A percentile compares a stretch with the other conserved stretches of the same genome.
phyloP scores from a whole-genome alignment of 73 alveolate species.

The Blepharisma stoltei region DNA sequence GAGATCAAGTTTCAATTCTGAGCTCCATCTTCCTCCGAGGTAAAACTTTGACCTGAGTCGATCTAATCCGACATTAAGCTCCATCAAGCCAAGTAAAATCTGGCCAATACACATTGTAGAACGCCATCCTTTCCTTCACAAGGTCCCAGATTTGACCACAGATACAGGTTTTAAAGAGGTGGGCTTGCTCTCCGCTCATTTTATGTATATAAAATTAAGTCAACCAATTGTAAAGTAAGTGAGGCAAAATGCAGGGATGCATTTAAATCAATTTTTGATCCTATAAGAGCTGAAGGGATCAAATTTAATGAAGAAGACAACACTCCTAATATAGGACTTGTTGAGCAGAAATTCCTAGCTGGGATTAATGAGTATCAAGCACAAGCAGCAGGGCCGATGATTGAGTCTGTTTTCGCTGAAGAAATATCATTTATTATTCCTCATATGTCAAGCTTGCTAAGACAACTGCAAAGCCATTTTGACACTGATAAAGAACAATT shows the following conservation, averaged over 20 bases:
- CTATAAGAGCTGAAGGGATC: not conserved
- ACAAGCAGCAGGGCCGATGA: not conserved
- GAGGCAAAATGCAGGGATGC: not conserved
- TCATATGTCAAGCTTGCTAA: not conserved
- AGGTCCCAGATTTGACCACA: too few relatives aligned
- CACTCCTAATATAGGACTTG: not conserved
- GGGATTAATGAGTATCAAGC: not conserved
- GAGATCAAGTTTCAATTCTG: too few relatives aligned
- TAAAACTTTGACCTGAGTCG: too few relatives aligned
- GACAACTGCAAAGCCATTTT: not conserved
- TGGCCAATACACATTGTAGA: too few relatives aligned
- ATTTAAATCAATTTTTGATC: not conserved
- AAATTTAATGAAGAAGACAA: not conserved
- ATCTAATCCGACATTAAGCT: too few relatives aligned
- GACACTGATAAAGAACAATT: conserved; percentile 2
- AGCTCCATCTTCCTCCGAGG: too few relatives aligned
- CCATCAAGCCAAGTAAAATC: too few relatives aligned
- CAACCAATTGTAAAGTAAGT: not conserved
- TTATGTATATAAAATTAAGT: too few relatives aligned
- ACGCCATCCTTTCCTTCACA: too few relatives aligned
- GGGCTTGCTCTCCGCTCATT: too few relatives aligned
- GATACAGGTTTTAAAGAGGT: too few relatives aligned
- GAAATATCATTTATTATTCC: not conserved
- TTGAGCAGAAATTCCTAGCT: not conserved
- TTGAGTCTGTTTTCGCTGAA: not conserved